Percentiles rank a stretch among this genome's conserved stretches.
phyloP scores from a whole-genome alignment of 73 alveolate genomes.

The Paramecium primaurelia region DNA sequence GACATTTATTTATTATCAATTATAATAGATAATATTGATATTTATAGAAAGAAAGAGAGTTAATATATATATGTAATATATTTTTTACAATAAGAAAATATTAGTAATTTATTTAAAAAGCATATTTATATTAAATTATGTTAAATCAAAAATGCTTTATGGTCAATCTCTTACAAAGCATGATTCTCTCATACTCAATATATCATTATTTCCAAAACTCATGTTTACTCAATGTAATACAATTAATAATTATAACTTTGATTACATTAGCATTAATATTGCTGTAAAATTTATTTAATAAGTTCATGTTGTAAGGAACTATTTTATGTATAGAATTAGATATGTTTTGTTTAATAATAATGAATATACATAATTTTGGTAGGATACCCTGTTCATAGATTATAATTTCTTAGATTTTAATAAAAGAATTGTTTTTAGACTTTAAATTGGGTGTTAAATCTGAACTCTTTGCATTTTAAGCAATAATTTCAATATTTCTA shows the following conservation, averaged over 20 bases:
- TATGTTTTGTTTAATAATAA: not conserved
- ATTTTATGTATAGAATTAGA: not conserved
- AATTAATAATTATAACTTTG: not conserved
- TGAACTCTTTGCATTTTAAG: not conserved
- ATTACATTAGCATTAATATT: not conserved
- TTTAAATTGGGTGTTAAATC: not conserved
- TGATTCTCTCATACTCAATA: not conserved
- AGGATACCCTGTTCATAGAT: not conserved
- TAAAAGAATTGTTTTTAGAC: not conserved
- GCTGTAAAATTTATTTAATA: not conserved
- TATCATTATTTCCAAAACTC: not conserved
- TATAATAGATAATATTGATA: too few species aligned
- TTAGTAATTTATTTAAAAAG: not conserved
- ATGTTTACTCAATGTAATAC: not conserved
- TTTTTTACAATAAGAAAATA: not conserved
- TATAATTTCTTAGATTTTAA: not conserved
- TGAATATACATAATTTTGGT: not conserved
- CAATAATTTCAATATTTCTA: not conserved
- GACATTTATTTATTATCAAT: too few species aligned
- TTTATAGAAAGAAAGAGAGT: not conserved
- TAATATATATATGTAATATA: not conserved
- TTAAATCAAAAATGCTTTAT: not conserved
- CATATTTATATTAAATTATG: not conserved
- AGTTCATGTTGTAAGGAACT: conserved; percentile 5
- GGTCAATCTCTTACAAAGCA: not conserved